Evolutionary conservation across 441 rosid genomes (phyloP), one percentile per base, ranked within the genome.

Genomic region (Aquilaria agallochum): DNA sequence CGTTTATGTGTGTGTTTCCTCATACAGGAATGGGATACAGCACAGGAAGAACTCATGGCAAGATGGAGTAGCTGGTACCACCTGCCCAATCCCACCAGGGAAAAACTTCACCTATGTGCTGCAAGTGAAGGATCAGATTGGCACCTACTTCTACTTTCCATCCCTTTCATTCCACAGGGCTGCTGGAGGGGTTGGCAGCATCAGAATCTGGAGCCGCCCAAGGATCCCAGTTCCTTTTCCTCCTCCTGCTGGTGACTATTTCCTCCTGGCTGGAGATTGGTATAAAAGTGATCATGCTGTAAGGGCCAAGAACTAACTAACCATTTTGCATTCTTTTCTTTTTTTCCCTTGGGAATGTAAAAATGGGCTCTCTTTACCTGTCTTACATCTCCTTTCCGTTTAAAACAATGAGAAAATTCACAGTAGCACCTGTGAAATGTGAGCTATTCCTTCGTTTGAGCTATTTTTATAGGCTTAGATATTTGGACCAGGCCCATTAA

Each of bases 191-290:
- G 83, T 68, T 34, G 92, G 92, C 56, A 69, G 80, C 70, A 76
- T 86, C 67, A 80, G 89, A 50, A 66, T 86, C 11, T 83, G 89
- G 89, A 86, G 89, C 71, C 89, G 84, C 33, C 89, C 89, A 34
- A 71, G 44, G 60, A 86, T 86, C 53, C 92, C 92, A 0, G 83
- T 83, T 55, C 92, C 92, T 1, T 83, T 77, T 68, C 67, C 89
- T 61, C 59, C 82, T 53, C 92, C 92, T 0, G 77, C 70, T 0
- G 80, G 83, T 3, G 92, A 83, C 68, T 76, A 74, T 63, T 68
- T 62, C 40, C 75, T 86, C 30, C 80, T 86, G 1, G 80, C 83
- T 0, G 92, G 92, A 12, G 92, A 86, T 74, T 86, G 92, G 92
- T 86, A 76, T 65, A 83, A 79, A 67, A 78, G 67, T 31, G 75